Percentiles rank a stretch among this genome's conserved stretches.
phyloP scores from a whole-genome alignment of 140 eudicot species.

The Erigeron philadelphicus region DNA sequence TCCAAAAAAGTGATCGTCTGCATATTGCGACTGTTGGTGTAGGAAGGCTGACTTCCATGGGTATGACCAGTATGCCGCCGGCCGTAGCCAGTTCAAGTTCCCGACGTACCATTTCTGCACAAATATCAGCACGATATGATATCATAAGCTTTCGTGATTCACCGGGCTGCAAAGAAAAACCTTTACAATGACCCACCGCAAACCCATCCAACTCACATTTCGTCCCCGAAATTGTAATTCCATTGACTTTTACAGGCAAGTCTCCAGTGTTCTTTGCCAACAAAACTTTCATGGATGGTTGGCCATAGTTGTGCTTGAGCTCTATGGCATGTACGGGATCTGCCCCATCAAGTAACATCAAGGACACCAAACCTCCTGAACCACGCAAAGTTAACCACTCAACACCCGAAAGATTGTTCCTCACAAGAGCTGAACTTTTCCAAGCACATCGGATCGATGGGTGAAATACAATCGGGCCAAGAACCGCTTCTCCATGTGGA shows the following conservation, averaged over 20 bases:
- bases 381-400: constrained; percentile 78
- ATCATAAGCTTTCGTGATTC: constrained; percentile 45
- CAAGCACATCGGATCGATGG: constrained; percentile 70
- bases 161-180: constrained; percentile 69
- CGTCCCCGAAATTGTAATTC: constrained; percentile 58
- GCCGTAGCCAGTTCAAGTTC: constrained; percentile 68
- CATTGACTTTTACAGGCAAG: constrained; percentile 50
- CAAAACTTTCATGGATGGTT: constrained; percentile 43
- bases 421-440: constrained; percentile 71
- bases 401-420: constrained; percentile 89
- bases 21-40: constrained; percentile 38
- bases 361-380: constrained; percentile 63
- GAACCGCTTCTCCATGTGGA: constrained; percentile 55
- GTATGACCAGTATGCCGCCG: constrained; percentile 65
- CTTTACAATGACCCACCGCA: constrained; percentile 45
- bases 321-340: constrained; percentile 48
- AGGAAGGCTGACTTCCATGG: constrained; percentile 61
- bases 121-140: constrained; percentile 53
- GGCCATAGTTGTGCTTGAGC: constrained; percentile 39
- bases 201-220: constrained; percentile 74
- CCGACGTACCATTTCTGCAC: constrained; percentile 47
- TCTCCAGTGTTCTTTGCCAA: constrained; percentile 66
- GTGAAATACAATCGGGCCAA: constrained; percentile 77
- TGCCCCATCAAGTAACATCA: constrained; percentile 53
- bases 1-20: constrained; percentile 48